Evolutionary conservation across 495 filamentous ascomycete genomes (phyloP).

Genomic region (Penicillium tannophilum): DNA sequence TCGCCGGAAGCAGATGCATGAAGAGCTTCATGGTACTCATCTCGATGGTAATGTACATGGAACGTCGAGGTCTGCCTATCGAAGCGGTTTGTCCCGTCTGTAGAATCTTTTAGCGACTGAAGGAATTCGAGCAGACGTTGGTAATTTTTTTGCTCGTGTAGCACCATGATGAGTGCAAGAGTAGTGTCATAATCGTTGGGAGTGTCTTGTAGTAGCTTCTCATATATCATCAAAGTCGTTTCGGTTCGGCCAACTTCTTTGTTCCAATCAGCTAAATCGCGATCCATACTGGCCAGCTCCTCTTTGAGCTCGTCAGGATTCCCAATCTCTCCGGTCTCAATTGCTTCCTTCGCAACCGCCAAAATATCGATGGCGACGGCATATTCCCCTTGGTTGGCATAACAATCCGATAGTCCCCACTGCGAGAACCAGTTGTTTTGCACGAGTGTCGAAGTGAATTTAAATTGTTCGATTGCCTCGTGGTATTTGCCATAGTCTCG

Average conservation of each 20-base stretch:
- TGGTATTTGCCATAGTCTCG: background rate
- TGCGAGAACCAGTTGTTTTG: conserved; percentile 19
- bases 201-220: conserved; percentile 6
- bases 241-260: conserved; percentile 6
- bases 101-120: conserved; percentile 15
- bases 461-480: conserved; percentile 21
- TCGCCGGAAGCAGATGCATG: background rate
- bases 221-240: conserved; percentile 14
- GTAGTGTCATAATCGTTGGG: conserved; percentile 14
- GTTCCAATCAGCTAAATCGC: conserved; percentile 14
- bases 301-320: background rate
- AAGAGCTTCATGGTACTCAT: conserved; percentile 13
- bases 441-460: conserved; percentile 12
- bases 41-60: conserved; percentile 8
- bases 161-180: conserved; percentile 5
- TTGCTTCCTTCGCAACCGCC: conserved; percentile 3
- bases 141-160: conserved; percentile 6
- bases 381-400: conserved; percentile 10
- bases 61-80: conserved; percentile 13
- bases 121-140: conserved; percentile 16
- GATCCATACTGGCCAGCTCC: background rate
- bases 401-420: conserved; percentile 16
- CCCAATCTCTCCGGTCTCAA: conserved; percentile 3
- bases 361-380: conserved; percentile 13
- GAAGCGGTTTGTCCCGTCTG: conserved; percentile 6